Evolutionary conservation across 495 filamentous ascomycete species (phyloP).

Genomic region (Amphirosellinia nigrospora): DNA sequence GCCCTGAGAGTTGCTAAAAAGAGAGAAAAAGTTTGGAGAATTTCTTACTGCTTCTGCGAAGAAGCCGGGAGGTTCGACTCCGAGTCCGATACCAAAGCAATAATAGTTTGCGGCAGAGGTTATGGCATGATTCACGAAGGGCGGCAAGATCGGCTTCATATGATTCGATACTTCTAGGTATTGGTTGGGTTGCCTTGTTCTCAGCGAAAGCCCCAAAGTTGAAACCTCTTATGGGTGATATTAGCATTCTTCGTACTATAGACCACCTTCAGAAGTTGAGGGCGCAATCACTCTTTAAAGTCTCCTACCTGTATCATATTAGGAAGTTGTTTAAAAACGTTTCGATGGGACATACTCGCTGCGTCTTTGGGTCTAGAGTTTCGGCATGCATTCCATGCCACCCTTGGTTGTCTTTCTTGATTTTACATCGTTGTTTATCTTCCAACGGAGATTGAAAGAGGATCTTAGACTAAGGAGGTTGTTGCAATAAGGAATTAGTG

Average conservation of each 20-base stretch:
- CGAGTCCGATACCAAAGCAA: slow-evolving; percentile 75
- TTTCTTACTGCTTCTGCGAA: slow-evolving; percentile 64
- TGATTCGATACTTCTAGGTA: slow-evolving; percentile 68
- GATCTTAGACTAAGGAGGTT: slow-evolving; percentile 64
- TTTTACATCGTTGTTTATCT: slow-evolving; percentile 76
- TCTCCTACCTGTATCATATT: slow-evolving; percentile 70
- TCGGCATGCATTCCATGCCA: slow-evolving; percentile 91
- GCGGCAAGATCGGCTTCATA: slow-evolving; percentile 64
- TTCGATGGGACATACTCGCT: slow-evolving; percentile 62
- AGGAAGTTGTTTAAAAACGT: slow-evolving; percentile 11
- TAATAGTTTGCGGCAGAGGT: slow-evolving; percentile 74
- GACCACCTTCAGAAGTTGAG: neutral
- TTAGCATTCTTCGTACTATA: neutral
- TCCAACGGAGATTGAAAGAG: slow-evolving; percentile 76
- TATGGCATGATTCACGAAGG: slow-evolving; percentile 74
- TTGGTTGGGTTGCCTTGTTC: slow-evolving; percentile 78
- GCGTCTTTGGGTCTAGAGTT: slow-evolving; percentile 81
- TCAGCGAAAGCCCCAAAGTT: slow-evolving; percentile 83
- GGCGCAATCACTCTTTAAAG: slow-evolving; percentile 79
- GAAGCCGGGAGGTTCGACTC: slow-evolving; percentile 68
- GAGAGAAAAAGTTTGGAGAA: no score
- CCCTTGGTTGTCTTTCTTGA: slow-evolving; percentile 80
- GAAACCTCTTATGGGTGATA: slow-evolving; percentile 73
- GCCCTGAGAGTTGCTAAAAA: no score
- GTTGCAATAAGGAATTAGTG: slow-evolving; percentile 12